A percentile compares a stretch with the other conserved stretches of the same genome.
Conservation (phyloP, 805 yeast species). For the Blastobotrys muscicola region DNA sequence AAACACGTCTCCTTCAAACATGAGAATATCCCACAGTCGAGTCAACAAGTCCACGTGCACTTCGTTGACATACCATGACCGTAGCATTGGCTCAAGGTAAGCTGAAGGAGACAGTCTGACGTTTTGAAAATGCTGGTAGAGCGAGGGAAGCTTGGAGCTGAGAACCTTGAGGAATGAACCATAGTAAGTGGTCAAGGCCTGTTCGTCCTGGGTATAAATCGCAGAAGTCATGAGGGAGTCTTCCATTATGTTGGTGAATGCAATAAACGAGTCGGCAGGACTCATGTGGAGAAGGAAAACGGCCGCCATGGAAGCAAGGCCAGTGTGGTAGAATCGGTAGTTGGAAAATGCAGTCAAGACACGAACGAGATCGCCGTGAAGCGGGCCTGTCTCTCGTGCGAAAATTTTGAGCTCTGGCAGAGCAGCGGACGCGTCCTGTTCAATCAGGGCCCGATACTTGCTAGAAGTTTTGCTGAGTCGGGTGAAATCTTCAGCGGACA, state of each 20-base stretch:
- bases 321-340: slow-evolving; percentile 28
- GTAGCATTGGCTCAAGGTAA: slow-evolving; percentile 36
- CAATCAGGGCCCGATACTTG: not conserved
- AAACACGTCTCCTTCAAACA: slow-evolving; percentile 54
- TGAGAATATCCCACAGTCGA: slow-evolving; percentile 46
- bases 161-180: slow-evolving; percentile 42
- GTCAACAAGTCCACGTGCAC: slow-evolving; percentile 39
- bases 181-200: slow-evolving; percentile 31
- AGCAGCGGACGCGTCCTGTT: slow-evolving; percentile 22
- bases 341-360: slow-evolving; percentile 29
- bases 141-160: slow-evolving; percentile 33
- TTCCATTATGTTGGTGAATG: slow-evolving; percentile 33
- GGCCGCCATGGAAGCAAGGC: slow-evolving; percentile 34
- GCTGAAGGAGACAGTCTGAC: slow-evolving; percentile 34
- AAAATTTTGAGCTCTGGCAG: slow-evolving; percentile 34
- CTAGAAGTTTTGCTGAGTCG: not conserved
- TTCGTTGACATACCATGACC: slow-evolving; percentile 36
- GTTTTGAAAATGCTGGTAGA: slow-evolving; percentile 42
- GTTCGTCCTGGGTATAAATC: slow-evolving; percentile 23
- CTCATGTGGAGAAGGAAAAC: slow-evolving; percentile 32
- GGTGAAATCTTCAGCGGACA: slow-evolving; percentile 12
- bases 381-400: slow-evolving; percentile 24
- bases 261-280: slow-evolving; percentile 30
- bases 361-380: slow-evolving; percentile 27
- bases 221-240: slow-evolving; percentile 29